Evolutionary conservation across 2,329 filamentous ascomycete genomes (phyloP), one percentile per base, ranked within the genome.

Genomic region (Alternaria infectoria): DNA sequence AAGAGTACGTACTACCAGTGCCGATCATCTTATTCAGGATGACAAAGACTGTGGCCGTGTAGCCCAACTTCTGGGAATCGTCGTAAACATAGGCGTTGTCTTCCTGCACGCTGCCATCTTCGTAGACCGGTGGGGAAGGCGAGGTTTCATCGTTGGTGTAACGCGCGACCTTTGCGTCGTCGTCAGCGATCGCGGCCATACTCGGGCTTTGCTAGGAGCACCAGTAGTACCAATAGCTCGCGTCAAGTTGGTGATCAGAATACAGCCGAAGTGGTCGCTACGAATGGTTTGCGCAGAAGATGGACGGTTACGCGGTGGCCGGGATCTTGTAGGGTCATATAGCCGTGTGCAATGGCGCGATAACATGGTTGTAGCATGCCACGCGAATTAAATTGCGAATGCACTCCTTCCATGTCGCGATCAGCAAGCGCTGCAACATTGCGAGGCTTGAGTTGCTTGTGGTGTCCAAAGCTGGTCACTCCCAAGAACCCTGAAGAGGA

Each of bases 21-120:
- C 66, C 69, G 25, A 74, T 76, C 72, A 76, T 73, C 66, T 74
- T 76, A 47, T 79, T 79, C 44, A 78, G 50, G 26, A 79, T 79
- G 17, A 79, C 68, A 40, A 79, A 79, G 0, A 79, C 74, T 2
- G 76, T 73, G 4, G 70, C 74, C 7, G 77, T 79, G 26, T 77
- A 73, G 6, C 77, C 77, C 4, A 79, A 56, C 58, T 78, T 79
- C 46, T 75, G 70, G 4, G 69, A 73, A 25, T 79, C 77, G 23
- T 73, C 68, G 59, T 74, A 79, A 13, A 70, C 68, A 55, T 76
- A 79, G 3, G 70, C 72, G 7, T 77, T 73, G 44, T 79, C 76
- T n/a, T 73, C 70, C 54, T 77, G 71, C 1, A 77, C 72, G 17
- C 68, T 70, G 17, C 61, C 75, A 40, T 74, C 63, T 10, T 69